Evolutionary conservation across 2,329 filamentous ascomycete species (phyloP).

Genomic region (Phoma sp.): DNA sequence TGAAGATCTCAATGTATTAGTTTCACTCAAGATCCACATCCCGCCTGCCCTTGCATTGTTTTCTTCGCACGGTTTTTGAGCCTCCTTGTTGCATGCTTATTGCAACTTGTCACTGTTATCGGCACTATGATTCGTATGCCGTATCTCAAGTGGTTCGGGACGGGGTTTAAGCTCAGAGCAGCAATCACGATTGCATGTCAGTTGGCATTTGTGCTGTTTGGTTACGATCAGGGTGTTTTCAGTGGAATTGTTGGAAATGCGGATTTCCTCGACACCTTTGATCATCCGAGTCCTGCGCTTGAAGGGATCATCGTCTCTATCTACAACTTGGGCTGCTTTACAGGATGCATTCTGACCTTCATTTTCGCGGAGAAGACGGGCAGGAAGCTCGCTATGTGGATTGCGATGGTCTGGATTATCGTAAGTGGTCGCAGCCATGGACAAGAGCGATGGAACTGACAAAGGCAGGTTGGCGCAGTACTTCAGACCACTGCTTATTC

Average conservation of each 20-base stretch:
- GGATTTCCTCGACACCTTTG: slow-evolving; percentile 49
- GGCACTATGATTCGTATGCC: slow-evolving; percentile 29
- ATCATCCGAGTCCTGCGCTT: slow-evolving; percentile 45
- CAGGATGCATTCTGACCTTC: slow-evolving; percentile 48
- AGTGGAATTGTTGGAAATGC: slow-evolving; percentile 51
- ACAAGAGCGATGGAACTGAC: not conserved
- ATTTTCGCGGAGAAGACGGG: slow-evolving; percentile 47
- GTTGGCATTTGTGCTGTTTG: slow-evolving; percentile 40
- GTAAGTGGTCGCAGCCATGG: slow-evolving; percentile 11
- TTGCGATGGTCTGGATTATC: slow-evolving; percentile 52
- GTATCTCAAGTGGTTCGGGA: slow-evolving; percentile 35
- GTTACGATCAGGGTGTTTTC: slow-evolving; percentile 49
- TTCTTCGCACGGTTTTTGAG: not conserved
- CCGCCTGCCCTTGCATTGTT: too few relatives aligned
- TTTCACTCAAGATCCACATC: too few relatives aligned
- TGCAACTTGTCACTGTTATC: not conserved
- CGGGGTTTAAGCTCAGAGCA: slow-evolving; percentile 33
- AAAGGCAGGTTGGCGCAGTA: slow-evolving; percentile 40
- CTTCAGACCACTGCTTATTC: slow-evolving; percentile 46
- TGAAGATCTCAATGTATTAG: not conserved
- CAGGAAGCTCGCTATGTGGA: slow-evolving; percentile 48
- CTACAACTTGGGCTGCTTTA: slow-evolving; percentile 49
- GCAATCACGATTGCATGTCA: slow-evolving; percentile 41
- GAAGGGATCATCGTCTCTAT: slow-evolving; percentile 53
- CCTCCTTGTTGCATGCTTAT: not conserved